Conservation (phyloP, 192 early-diverging fungal species). For the Coemansia sp. region DNA sequence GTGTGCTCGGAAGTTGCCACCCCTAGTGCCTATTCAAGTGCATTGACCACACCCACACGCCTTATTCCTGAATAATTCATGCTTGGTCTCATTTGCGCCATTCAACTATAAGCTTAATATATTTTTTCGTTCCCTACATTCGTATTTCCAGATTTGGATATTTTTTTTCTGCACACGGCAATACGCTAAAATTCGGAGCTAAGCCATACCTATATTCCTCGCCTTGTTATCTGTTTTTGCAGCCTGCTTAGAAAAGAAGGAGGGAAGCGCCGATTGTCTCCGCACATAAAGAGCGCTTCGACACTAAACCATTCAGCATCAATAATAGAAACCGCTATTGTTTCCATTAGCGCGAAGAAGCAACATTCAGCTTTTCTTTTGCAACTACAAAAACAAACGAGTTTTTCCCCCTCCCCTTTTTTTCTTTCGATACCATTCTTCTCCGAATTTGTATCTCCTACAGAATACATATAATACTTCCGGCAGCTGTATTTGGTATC, state of each 20-base stretch:
- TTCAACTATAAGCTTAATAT: constrained; percentile 5
- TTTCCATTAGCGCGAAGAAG: background rate
- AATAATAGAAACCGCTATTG: constrained; percentile 3
- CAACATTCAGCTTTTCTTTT: too few species aligned
- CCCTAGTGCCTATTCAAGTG: background rate
- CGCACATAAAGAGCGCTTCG: constrained; percentile 1
- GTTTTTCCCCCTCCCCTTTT: background rate
- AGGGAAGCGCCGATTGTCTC: too few species aligned
- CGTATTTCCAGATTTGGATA: constrained; percentile 8
- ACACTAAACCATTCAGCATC: background rate
- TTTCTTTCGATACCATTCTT: constrained; percentile 5
- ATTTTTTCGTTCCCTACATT: background rate
- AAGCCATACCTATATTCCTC: too few species aligned
- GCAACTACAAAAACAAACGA: background rate
- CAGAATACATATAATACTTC: too few species aligned
- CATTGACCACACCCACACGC: constrained; percentile 1
- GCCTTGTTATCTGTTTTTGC: too few species aligned
- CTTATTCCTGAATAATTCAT: constrained; percentile 2
- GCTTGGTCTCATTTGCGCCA: background rate
- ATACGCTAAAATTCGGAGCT: too few species aligned
- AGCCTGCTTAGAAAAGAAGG: too few species aligned
- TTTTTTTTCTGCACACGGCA: background rate
- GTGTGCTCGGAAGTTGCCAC: background rate
- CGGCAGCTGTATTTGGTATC: too few species aligned
- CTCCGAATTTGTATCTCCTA: background rate